Conservation (phyloP, 225 moss, liverwort and hornwort species). For the Lunularia cruciata region DNA sequence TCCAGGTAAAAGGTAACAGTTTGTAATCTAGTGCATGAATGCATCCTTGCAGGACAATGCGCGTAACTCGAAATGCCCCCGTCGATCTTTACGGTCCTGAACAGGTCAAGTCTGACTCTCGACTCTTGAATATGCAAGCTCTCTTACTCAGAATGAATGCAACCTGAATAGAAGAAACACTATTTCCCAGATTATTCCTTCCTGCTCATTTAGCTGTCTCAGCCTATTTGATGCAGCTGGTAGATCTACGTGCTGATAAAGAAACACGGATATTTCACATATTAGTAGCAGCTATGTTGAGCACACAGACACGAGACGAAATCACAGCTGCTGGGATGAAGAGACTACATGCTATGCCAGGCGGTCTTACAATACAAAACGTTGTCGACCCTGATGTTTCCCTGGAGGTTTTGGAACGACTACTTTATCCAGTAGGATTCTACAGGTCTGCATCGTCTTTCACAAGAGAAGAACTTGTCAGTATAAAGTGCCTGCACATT, state of each 20-base stretch:
- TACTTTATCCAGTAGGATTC: constrained; percentile 88
- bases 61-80: constrained; percentile 72
- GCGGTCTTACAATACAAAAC: constrained; percentile 66
- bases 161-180: background rate
- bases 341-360: constrained; percentile 67
- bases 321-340: constrained; percentile 89
- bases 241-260: constrained; percentile 54
- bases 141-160: background rate
- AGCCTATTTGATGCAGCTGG: constrained; percentile 46
- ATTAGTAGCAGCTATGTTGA: constrained; percentile 88
- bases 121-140: background rate
- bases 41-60: constrained; percentile 62
- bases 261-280: constrained; percentile 82
- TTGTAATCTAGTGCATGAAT: too few relatives aligned
- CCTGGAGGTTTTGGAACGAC: constrained; percentile 58
- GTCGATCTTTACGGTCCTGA: constrained; percentile 86
- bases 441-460: constrained; percentile 61
- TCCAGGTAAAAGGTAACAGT: too few relatives aligned
- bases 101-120: constrained; percentile 54
- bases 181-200: background rate
- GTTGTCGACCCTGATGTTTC: constrained; percentile 57
- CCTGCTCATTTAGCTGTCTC: background rate
- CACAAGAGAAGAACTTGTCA: too few relatives aligned
- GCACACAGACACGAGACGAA: constrained; percentile 90
- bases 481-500: too few relatives aligned